Percentiles rank a stretch among this genome's conserved stretches.
These are phyloP conservation scores for Aspergillus baeticus DNA, from an alignment of 495 filamentous ascomycete species.

Conservation along the genomic window DNA sequence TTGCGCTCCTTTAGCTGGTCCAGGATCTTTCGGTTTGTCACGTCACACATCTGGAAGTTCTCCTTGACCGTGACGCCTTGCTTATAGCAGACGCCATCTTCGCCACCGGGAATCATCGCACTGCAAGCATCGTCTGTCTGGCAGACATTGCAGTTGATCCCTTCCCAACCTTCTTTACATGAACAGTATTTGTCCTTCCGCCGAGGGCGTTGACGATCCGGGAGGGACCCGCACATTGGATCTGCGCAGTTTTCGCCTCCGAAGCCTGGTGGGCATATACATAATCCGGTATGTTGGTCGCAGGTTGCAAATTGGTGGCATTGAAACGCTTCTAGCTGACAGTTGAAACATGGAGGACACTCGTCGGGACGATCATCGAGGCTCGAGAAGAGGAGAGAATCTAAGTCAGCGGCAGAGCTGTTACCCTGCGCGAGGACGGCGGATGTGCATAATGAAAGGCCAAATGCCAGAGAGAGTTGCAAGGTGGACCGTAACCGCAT, in stretches of 20 bases:
- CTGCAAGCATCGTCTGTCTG: conserved; percentile 77
- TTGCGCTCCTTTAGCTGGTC: conserved; percentile 78
- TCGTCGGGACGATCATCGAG: conserved; percentile 57
- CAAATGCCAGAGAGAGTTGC: conserved; percentile 26
- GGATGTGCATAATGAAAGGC: conserved; percentile 24
- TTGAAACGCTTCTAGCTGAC: conserved; percentile 84
- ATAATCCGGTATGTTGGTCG: conserved; percentile 85
- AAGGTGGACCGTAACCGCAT: conserved; percentile 33
- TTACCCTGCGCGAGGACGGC: conserved; percentile 30
- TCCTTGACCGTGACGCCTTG: conserved; percentile 86
- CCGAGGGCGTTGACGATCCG: conserved; percentile 68
- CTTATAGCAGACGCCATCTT: conserved; percentile 86
- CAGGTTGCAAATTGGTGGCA: conserved; percentile 88
- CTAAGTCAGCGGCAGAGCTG: conserved; percentile 29
- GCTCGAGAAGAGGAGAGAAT: conserved; percentile 43
- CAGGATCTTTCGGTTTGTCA: conserved; percentile 90
- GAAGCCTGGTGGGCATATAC: conserved; percentile 85
- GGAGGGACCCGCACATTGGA: conserved; percentile 87
- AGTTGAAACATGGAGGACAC: conserved; percentile 88
- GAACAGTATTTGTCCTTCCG: conserved; percentile 69
- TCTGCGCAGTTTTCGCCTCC: conserved; percentile 88
- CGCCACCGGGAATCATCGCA: conserved; percentile 74
- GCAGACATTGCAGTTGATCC: conserved; percentile 99
- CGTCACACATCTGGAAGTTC: conserved; percentile 97
- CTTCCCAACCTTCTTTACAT: conserved; percentile 94